Base-by-base conservation (phyloP, 129 eudicot species). In the Erigeron canadensis region DNA sequence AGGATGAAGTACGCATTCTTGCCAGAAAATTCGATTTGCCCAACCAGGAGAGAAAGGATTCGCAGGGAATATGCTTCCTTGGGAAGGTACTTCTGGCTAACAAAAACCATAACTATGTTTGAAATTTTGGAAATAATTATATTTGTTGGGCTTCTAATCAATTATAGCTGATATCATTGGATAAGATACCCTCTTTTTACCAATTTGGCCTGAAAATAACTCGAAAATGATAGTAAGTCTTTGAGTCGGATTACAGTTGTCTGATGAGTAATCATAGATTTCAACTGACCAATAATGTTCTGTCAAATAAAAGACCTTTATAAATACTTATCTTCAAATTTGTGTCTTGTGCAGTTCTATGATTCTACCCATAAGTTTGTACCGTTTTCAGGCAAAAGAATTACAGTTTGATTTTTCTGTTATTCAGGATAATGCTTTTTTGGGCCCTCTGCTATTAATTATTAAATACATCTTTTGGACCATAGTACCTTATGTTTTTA, bases 61-160 rank as follows among this genome's bases (percentile, higher is more conserved):
- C 99, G 62, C 99, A 94, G 72, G 99, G 99, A 67, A 90, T 94
- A 84, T 94, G 99, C 86, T 94, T 94, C 76, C 99, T 94, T 48
- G 99, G 99, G 57, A 94, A 94, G 95, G 99, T 94, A 78, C 66
- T 62, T 37, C 54, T 77, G 62, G 37, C 68, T 61, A 57, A 72
- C 40, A 65, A 42, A 38, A 77, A 69, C 21, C 37, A 53, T 13
- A 28, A 37, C 13, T 64, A 28, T 63, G 46, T 58, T 18, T 39
- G 43, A 43, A 43, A 56, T 45, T 17, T 43, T 40, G 37, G 60
- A 62, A 18, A 13, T 58, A 17, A 45, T 22, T 23, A 18, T 5
- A 56, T 28, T 28, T 3, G 34, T 28, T 28, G 3, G 34, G 34
- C 34, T 28, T 28, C 3, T 28, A 28, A 28, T 28, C 34, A 28